Evolutionary conservation across 768 basidiomycete genomes (phyloP), one percentile per base, ranked within the genome.

Genomic region (Leccinellum rugosiceps): DNA sequence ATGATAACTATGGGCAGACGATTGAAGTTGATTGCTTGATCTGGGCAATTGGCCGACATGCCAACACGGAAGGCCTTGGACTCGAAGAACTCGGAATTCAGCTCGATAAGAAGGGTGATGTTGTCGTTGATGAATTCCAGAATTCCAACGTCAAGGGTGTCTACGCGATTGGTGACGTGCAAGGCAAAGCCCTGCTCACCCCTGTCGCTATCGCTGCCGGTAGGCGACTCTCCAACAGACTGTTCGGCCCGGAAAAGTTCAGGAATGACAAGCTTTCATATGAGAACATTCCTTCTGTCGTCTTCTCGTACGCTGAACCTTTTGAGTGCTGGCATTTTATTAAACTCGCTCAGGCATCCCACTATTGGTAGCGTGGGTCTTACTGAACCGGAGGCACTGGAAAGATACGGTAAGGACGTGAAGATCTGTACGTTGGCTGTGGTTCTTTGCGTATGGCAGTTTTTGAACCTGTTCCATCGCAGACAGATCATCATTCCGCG

Each of bases 201-300:
- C 97, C 97, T 15, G 97, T 99, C 10, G 97, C 97, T 43, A 96
- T 99, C 57, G 96, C 96, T 49, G 97, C 97, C 15, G 97, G 94
- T 21, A 79, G 97, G 58, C 77, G 94, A 59, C 77, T 98, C 38
- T 81, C 89, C 53, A 98, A 98, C 75, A 79, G 97, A 58, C 75
- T 98, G 47, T 99, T 93, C 66, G 97, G 97, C 10, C 86, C 87
- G 3, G 83, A 85, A 58, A 79, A 91, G 73, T 95, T 80, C 81
- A 94, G 90, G 77, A 71, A 88, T 49, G 90, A 96, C 66, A 94
- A 96, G 73, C 79, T 98, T 56, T 80, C 78, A 64, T 99, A 98
- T 70, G 80, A 87, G 32, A 84, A 98, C 70, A 94, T 99, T 58
- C 88, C 97, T 4, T 92, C 88, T 48, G 97, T 98, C 59, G 94